phyloP scores from a whole-genome alignment of 768 basidiomycete genomes.

The Trametes gibbosa region DNA sequence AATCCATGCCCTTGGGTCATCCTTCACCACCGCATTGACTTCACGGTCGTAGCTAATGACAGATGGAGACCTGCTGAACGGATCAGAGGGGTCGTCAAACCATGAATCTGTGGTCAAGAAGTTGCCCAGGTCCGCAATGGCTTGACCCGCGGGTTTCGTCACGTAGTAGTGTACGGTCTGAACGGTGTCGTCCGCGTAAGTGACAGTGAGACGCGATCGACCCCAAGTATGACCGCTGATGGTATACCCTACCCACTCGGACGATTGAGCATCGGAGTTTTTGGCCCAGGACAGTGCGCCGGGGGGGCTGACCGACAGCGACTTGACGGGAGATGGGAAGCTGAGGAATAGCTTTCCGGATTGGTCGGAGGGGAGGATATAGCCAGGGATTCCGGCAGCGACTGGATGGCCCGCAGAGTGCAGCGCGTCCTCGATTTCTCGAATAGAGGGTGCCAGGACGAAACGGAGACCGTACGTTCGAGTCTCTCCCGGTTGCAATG shows the following conservation, averaged over 20 bases:
- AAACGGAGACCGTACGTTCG: constrained; percentile 56
- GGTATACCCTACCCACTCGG: constrained; percentile 47
- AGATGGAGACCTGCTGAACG: constrained; percentile 51
- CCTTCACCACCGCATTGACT: constrained; percentile 46
- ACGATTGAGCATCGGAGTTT: constrained; percentile 41
- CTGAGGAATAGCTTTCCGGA: constrained; percentile 50
- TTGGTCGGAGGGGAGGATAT: constrained; percentile 49
- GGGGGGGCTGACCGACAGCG: constrained; percentile 42
- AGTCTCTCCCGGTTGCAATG: constrained; percentile 44
- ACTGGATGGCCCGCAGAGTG: constrained; percentile 43
- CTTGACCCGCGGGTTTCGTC: constrained; percentile 44
- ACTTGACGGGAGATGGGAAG: constrained; percentile 40
- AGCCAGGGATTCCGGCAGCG: constrained; percentile 52
- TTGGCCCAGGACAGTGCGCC: constrained; percentile 46
- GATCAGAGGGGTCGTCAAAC: constrained; percentile 48
- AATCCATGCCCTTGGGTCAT: constrained; percentile 58
- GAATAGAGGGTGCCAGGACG: constrained; percentile 47
- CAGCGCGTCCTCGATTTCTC: constrained; percentile 45
- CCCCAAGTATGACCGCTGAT: constrained; percentile 46
- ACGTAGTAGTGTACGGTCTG: constrained; percentile 55
- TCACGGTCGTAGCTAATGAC: constrained; percentile 54
- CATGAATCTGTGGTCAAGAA: constrained; percentile 55
- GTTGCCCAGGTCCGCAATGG: constrained; percentile 47
- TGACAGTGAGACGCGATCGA: constrained; percentile 46
- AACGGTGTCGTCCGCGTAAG: constrained; percentile 47